Evolutionary conservation across 2,329 filamentous ascomycete species (phyloP).

Genomic region (Fusarium virguliforme): DNA sequence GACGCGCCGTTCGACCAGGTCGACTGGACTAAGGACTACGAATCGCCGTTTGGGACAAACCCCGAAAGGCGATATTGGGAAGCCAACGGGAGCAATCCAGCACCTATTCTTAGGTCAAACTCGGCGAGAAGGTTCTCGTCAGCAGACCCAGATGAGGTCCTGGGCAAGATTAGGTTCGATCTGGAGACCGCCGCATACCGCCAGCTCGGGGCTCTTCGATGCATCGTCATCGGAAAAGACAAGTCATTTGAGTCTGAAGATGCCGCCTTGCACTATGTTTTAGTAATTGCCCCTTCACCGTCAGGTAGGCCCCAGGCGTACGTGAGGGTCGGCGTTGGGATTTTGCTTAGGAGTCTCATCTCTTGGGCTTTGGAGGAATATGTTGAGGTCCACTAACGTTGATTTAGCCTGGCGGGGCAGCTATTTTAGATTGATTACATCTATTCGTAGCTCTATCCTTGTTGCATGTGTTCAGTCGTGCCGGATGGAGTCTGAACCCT

Average conservation of each 20-base stretch:
- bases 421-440: background rate
- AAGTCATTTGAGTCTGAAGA: background rate
- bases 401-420: background rate
- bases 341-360: background rate
- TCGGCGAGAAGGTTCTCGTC: background rate
- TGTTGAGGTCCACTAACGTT: background rate
- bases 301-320: background rate
- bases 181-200: background rate
- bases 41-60: background rate
- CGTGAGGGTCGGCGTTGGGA: background rate
- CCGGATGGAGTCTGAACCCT: background rate
- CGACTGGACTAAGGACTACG: conserved; percentile 19
- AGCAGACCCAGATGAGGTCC: background rate
- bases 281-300: background rate
- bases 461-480: too few species aligned
- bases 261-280: background rate
- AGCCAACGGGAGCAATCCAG: background rate
- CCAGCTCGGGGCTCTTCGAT: background rate
- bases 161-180: background rate
- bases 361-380: background rate
- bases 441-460: too few species aligned
- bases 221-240: conserved; percentile 5
- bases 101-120: background rate
- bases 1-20: conserved; percentile 1
- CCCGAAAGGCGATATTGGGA: background rate